Conservation (phyloP, 2,329 filamentous ascomycete genomes). For the Kalaharituber pfeilii region DNA sequence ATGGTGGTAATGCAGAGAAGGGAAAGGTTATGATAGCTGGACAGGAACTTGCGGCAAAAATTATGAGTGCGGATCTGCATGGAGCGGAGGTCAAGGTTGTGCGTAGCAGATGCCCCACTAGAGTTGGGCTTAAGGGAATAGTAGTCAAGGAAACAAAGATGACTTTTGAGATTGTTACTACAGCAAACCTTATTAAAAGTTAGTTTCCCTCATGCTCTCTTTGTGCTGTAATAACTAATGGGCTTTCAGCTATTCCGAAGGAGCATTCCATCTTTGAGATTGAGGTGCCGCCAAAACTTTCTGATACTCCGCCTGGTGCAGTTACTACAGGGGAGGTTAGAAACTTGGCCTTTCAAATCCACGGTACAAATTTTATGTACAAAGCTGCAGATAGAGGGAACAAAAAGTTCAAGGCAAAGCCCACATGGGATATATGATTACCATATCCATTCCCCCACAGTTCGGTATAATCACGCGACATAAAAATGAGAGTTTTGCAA, state of each 20-base stretch:
- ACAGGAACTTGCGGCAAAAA: conserved; percentile 50
- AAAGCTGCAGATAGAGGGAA: conserved; percentile 71
- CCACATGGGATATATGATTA: conserved; percentile 51
- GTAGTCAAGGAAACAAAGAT: conserved; percentile 78
- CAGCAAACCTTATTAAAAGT: conserved; percentile 51
- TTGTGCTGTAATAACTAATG: background rate
- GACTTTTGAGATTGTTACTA: conserved; percentile 69
- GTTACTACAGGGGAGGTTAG: conserved; percentile 24
- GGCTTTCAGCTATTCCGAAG: conserved; percentile 52
- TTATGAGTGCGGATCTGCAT: conserved; percentile 56
- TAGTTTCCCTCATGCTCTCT: conserved; percentile 21
- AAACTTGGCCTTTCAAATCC: conserved; percentile 60
- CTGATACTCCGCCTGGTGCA: conserved; percentile 17
- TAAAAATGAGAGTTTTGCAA: no score
- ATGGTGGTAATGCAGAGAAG: conserved; percentile 9
- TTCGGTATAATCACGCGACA: no score
- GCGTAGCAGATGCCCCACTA: conserved; percentile 57
- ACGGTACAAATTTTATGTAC: conserved; percentile 73
- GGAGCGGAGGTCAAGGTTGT: conserved; percentile 72
- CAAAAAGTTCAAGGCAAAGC: conserved; percentile 80
- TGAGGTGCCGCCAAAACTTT: conserved; percentile 37
- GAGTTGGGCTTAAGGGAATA: conserved; percentile 72
- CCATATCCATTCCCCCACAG: background rate
- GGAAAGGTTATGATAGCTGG: conserved; percentile 42
- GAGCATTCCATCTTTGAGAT: conserved; percentile 76